Conservation (phyloP, 768 basidiomycete species). For the Mycena venus region DNA sequence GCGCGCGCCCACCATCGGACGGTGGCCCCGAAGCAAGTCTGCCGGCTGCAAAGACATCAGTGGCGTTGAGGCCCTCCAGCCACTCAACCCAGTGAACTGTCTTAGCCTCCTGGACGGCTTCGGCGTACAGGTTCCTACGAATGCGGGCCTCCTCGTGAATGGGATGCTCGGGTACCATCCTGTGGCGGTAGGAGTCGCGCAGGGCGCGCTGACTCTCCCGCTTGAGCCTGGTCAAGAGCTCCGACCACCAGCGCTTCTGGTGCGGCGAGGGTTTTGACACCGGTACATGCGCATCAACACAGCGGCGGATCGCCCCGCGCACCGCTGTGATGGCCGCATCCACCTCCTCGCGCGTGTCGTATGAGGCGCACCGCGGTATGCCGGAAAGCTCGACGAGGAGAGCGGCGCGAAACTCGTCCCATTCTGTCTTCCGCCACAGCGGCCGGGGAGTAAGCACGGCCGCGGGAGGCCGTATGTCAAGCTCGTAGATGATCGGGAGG, state of each 20-base stretch:
- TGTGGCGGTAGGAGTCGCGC: neutral
- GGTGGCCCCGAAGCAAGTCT: constrained; percentile 38
- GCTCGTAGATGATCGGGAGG: constrained; percentile 48
- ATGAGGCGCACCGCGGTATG: neutral
- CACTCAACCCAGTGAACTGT: constrained; percentile 42
- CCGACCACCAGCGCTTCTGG: constrained; percentile 51
- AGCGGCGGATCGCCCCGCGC: constrained; percentile 26
- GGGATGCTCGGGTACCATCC: constrained; percentile 36
- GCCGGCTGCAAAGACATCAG: constrained; percentile 40
- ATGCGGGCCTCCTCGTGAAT: constrained; percentile 30
- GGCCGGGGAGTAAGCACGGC: neutral
- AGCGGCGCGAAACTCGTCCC: constrained; percentile 42
- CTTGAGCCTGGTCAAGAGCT: constrained; percentile 39
- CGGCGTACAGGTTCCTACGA: constrained; percentile 27
- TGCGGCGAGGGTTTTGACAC: constrained; percentile 34
- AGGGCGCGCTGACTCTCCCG: neutral
- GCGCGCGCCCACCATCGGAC: too few relatives aligned
- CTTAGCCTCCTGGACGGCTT: constrained; percentile 37
- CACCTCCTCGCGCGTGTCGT: neutral
- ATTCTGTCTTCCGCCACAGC: constrained; percentile 48
- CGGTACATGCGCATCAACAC: constrained; percentile 37
- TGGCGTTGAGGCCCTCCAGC: constrained; percentile 34
- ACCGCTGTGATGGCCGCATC: constrained; percentile 20
- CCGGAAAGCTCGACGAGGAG: constrained; percentile 20
- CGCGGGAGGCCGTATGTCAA: constrained; percentile 36